phyloP scores from a whole-genome alignment of 2,329 filamentous ascomycete genomes.

The Apiospora phragmitis region DNA sequence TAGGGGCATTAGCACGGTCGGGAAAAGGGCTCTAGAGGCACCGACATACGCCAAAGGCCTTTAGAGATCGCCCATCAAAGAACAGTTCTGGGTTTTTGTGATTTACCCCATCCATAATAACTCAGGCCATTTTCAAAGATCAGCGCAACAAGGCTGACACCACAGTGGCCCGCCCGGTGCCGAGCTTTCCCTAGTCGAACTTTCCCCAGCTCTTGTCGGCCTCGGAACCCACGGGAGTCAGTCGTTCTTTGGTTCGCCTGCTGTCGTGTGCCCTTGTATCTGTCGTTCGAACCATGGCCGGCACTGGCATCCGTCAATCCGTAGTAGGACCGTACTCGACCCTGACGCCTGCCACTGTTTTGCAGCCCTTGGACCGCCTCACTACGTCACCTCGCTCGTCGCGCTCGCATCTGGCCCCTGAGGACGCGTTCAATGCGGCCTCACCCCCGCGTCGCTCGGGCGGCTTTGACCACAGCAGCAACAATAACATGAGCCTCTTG shows the following conservation, averaged over 20 bases:
- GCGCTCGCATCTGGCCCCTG: constrained; percentile 73
- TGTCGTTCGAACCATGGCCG: neutral
- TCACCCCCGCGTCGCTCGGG: constrained; percentile 59
- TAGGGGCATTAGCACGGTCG: neutral
- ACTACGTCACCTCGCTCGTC: constrained; percentile 45
- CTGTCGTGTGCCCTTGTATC: neutral
- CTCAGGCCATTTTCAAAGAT: neutral
- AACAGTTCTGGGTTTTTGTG: neutral
- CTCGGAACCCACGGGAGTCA: neutral
- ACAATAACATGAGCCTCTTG: constrained; percentile 19
- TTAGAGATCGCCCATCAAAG: neutral
- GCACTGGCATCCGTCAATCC: neutral
- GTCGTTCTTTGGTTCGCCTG: neutral
- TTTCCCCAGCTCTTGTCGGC: neutral
- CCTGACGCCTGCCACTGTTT: constrained; percentile 39
- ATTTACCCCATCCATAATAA: neutral
- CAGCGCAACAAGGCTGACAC: neutral
- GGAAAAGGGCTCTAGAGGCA: neutral
- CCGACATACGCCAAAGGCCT: neutral
- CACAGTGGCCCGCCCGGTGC: neutral
- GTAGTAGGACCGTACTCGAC: neutral
- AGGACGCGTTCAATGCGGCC: constrained; percentile 73
- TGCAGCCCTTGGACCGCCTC: constrained; percentile 33
- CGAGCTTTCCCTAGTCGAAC: too few relatives aligned
- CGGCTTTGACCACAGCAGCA: constrained; percentile 34